Percentiles rank a stretch among this genome's conserved stretches.
These are phyloP conservation scores for Oryza nivara DNA, from an alignment of 176 grass and related monocot species.

Conservation along the genomic window DNA sequence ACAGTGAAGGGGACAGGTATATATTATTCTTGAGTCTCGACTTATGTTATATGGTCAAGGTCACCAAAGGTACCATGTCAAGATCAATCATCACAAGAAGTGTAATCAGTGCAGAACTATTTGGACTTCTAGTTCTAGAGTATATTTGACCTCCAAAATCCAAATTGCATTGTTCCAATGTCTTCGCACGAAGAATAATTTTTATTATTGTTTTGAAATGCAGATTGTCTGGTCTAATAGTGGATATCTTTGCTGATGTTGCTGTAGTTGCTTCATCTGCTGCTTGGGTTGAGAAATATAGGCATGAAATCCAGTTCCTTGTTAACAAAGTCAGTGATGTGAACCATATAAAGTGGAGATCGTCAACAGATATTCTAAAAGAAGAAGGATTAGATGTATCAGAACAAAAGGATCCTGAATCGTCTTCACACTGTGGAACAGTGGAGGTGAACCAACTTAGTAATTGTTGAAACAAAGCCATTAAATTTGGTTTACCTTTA, in stretches of 20 bases:
- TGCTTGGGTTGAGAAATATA: conserved; percentile 99
- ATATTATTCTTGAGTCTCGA: background rate
- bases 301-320: conserved; percentile 79
- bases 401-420: conserved; percentile 45
- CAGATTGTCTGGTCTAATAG: conserved; percentile 97
- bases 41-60: conserved; percentile 5
- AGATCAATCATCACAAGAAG: conserved; percentile 19
- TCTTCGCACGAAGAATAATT: conserved; percentile 20
- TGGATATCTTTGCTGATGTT: conserved; percentile 86
- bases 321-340: conserved; percentile 66
- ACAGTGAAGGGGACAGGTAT: conserved; percentile 95
- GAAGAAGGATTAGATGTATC: conserved; percentile 86
- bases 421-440: conserved; percentile 53
- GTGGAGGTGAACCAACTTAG: conserved; percentile 59
- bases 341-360: conserved; percentile 92
- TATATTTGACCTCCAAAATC: conserved; percentile 2
- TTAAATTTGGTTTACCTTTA: conserved; percentile 20
- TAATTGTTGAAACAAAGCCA: background rate
- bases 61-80: background rate
- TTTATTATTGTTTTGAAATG: conserved; percentile 29
- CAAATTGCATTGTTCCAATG: background rate
- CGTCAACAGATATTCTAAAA: conserved; percentile 89
- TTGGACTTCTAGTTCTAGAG: background rate
- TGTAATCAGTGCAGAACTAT: background rate
- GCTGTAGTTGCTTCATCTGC: conserved; percentile 94